Conservation (phyloP, 1,284 basidiomycete species). For the Albatrellus sp. region DNA sequence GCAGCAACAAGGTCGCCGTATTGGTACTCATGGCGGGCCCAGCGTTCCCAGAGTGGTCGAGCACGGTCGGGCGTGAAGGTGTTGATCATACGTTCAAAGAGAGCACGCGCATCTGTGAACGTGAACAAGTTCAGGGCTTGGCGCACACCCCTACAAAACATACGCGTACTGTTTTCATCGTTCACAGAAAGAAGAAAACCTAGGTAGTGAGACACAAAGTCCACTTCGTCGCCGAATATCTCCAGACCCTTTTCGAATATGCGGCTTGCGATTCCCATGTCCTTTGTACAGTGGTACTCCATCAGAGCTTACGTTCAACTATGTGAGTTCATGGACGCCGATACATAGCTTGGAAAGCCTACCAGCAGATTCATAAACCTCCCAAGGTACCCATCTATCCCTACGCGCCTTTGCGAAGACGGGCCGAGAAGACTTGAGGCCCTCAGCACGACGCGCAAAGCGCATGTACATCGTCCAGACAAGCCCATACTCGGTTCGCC, state of each 20-base stretch:
- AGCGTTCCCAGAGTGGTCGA: slow-evolving; percentile 86
- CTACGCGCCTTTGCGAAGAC: slow-evolving; percentile 82
- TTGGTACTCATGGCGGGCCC: slow-evolving; percentile 92
- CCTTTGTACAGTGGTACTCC: slow-evolving; percentile 93
- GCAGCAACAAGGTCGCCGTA: slow-evolving; percentile 88
- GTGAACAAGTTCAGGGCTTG: neutral
- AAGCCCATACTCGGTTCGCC: slow-evolving; percentile 54
- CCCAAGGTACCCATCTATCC: slow-evolving; percentile 82
- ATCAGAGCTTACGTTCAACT: slow-evolving; percentile 54
- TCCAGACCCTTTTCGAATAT: slow-evolving; percentile 96
- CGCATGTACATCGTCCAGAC: slow-evolving; percentile 88
- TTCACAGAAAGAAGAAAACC: slow-evolving; percentile 91
- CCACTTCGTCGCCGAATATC: slow-evolving; percentile 70
- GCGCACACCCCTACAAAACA: neutral
- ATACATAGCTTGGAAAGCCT: slow-evolving; percentile 3
- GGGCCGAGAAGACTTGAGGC: slow-evolving; percentile 64
- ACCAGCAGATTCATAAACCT: slow-evolving; percentile 90
- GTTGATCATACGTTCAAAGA: slow-evolving; percentile 84
- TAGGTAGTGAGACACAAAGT: slow-evolving; percentile 83
- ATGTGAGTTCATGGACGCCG: slow-evolving; percentile 5
- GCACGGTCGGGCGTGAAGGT: slow-evolving; percentile 75
- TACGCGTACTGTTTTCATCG: slow-evolving; percentile 77
- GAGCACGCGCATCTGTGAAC: slow-evolving; percentile 75
- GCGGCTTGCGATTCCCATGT: slow-evolving; percentile 72
- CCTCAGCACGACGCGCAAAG: slow-evolving; percentile 79